Percentiles rank a stretch among this genome's conserved stretches.
These are phyloP conservation scores for Termitomyces sp. DNA, from an alignment of 768 basidiomycete genomes.

Conservation along the genomic window DNA sequence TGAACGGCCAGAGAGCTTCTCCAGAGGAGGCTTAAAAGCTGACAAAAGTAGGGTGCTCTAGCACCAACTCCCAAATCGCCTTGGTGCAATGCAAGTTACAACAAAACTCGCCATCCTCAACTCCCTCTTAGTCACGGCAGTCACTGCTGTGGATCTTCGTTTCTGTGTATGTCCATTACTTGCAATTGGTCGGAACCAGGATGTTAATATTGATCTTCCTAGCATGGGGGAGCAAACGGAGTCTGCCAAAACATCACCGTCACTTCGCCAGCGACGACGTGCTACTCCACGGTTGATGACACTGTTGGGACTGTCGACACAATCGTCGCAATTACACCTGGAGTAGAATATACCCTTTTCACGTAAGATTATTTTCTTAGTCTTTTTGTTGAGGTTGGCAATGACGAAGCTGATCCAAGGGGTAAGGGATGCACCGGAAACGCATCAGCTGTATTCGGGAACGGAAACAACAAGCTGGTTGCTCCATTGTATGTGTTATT, in stretches of 20 bases:
- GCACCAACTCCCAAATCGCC: too few relatives aligned
- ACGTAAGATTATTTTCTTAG: background rate
- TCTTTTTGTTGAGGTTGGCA: background rate
- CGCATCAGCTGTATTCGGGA: slow-evolving; percentile 5
- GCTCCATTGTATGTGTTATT: slow-evolving; percentile 4
- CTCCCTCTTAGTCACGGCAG: too few relatives aligned
- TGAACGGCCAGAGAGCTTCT: too few relatives aligned
- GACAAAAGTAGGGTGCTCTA: too few relatives aligned
- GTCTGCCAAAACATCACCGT: slow-evolving; percentile 2
- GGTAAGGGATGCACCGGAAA: background rate
- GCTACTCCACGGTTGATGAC: background rate
- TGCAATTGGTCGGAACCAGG: too few relatives aligned
- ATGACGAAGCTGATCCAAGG: background rate
- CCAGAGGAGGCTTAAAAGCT: too few relatives aligned
- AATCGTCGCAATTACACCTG: slow-evolving; percentile 9
- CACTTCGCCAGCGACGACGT: background rate
- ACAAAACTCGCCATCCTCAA: too few relatives aligned
- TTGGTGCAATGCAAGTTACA: too few relatives aligned
- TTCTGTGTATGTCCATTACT: too few relatives aligned
- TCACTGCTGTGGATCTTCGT: too few relatives aligned
- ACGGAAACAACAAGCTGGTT: slow-evolving; percentile 7
- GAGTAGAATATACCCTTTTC: slow-evolving; percentile 6
- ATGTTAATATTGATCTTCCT: too few relatives aligned
- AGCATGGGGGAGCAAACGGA: too few relatives aligned
- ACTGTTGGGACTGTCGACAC: slow-evolving; percentile 10